phyloP scores from a whole-genome alignment of 1,284 basidiomycete genomes.

The Tilletia walkeri region DNA sequence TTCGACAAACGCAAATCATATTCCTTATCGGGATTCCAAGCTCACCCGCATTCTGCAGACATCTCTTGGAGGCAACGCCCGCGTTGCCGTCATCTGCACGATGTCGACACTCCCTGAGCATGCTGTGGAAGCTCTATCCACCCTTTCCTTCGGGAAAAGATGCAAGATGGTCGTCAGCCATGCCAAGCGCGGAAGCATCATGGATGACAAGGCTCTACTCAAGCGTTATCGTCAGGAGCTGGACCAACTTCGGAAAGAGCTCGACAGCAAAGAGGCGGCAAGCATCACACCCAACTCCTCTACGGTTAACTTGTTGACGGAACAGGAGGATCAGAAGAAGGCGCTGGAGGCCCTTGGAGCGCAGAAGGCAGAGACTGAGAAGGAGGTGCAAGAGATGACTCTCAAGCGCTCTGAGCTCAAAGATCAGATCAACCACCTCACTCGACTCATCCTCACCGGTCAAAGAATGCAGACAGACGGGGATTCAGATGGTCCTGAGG shows the following conservation, averaged over 20 bases:
- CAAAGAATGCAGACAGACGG: conserved; percentile 1
- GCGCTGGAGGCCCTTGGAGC: conserved; percentile 28
- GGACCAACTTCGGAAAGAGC: conserved; percentile 38
- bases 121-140: conserved; percentile 62
- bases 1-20: conserved; percentile 48
- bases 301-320: not conserved
- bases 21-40: conserved; percentile 64
- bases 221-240: conserved; percentile 43
- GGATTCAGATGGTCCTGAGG: conserved; percentile 16
- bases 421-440: conserved; percentile 13
- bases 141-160: conserved; percentile 63
- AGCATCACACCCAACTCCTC: conserved; percentile 6
- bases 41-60: conserved; percentile 62
- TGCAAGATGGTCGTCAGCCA: conserved; percentile 63
- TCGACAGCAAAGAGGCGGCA: conserved; percentile 25
- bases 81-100: conserved; percentile 64
- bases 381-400: conserved; percentile 42
- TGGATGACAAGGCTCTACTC: conserved; percentile 52
- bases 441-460: conserved; percentile 12
- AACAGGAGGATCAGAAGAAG: conserved; percentile 15
- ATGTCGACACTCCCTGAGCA: conserved; percentile 59
- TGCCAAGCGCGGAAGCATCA: conserved; percentile 61
- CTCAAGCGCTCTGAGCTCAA: conserved; percentile 29
- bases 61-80: conserved; percentile 62
- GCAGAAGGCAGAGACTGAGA: conserved; percentile 33